phyloP scores from a whole-genome alignment of 148 eudicot species.

The Cornus kousa region DNA sequence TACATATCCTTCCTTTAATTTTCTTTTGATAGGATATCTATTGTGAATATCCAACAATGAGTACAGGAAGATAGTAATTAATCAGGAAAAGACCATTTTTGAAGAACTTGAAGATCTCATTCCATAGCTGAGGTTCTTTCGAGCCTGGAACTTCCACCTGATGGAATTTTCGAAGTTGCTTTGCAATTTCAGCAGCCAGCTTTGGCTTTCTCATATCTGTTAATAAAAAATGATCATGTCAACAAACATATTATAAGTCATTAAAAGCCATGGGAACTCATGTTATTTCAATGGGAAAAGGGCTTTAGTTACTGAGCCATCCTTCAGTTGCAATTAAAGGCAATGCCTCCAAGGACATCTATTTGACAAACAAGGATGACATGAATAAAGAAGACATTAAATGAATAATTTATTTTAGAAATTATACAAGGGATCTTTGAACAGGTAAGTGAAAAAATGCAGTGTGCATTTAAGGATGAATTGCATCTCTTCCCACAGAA shows the following conservation, averaged over 20 bases:
- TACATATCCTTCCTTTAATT: background rate
- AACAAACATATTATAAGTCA: conserved; percentile 6
- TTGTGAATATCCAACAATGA: background rate
- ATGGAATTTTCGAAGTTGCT: conserved; percentile 78
- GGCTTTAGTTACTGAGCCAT: background rate
- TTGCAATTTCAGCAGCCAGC: conserved; percentile 81
- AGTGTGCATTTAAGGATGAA: background rate
- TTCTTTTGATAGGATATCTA: background rate
- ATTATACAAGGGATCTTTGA: background rate
- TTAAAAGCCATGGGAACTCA: background rate
- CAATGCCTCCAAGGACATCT: conserved; percentile 9
- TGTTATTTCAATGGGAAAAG: background rate
- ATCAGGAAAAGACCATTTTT: conserved; percentile 51
- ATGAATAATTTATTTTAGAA: background rate
- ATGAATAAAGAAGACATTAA: background rate
- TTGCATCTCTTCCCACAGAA: too few species aligned
- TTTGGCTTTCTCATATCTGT: conserved; percentile 85
- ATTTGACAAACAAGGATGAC: background rate
- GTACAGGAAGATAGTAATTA: background rate
- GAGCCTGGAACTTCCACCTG: conserved; percentile 86
- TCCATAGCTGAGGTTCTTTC: conserved; percentile 90
- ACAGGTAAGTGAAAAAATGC: background rate
- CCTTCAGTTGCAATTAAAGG: conserved; percentile 1
- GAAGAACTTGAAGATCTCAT: conserved; percentile 66
- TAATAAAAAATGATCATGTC: conserved; percentile 8